Evolutionary conservation across 1,284 basidiomycete species (phyloP), one percentile per base, ranked within the genome.

Genomic region (Fereydounia khargensis): DNA sequence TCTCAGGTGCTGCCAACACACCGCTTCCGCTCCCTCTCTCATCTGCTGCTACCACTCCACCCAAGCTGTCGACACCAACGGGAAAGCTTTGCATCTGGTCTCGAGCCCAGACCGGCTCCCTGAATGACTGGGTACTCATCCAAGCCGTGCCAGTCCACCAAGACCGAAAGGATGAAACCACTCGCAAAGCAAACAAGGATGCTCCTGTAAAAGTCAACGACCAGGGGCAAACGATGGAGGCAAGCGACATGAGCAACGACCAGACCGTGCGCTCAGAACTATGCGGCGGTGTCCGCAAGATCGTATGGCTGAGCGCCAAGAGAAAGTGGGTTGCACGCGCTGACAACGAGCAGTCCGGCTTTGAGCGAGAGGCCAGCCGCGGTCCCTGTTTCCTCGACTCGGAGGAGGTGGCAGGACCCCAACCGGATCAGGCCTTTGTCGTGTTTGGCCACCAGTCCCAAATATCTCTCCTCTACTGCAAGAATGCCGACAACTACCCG

Each of bases 71-170:
- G 8, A 8, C 24, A n/a, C 34, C 42, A 13, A 27, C 16, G 0
- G 47, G 42, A 21, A 42, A 17, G 10, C 24, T 62, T 16, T 62
- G 59, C 46, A 44, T 57, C 20, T 62, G 59, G 59, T 57, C 59
- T 4, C 39, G 59, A 6, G 47, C 54, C 7, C 47, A 53, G 22
- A 50, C 53, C 8, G 53, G 47, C 14, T 42, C 54, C 0, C 36
- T 57, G 36, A 57, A 62, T 20, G 59, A 53, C 28, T 62, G 59
- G 59, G 50, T 48, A 34, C 35, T 50, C 4, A 34, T 54, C 14
- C 43, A 57, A 13, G 21, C 36, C 11, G 4, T 57, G 6, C 16
- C 36, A 2, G 49, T 56, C 41, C 11, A 9, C 30, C 4, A 4
- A 34, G 35, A 27, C 9, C 20, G 30, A 6, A 31, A 33, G 9